Evolutionary conservation across 768 basidiomycete species (phyloP).

Genomic region (Candolleomyces eurysporus): DNA sequence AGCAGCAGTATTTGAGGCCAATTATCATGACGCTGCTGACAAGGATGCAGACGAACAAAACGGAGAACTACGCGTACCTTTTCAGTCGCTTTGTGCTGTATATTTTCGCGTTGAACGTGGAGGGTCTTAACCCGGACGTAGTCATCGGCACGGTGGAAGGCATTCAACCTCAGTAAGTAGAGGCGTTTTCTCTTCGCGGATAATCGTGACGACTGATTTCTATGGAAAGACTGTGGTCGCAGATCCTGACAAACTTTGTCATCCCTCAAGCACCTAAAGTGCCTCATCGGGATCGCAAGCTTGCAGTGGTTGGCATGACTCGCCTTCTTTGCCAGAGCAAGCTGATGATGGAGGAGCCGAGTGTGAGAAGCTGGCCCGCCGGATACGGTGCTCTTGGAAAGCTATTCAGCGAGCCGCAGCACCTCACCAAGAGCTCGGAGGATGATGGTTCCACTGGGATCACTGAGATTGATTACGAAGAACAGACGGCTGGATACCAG

Average conservation of each 20-base stretch:
- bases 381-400: slow-evolving; percentile 69
- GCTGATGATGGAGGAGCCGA: slow-evolving; percentile 65
- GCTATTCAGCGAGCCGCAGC: slow-evolving; percentile 76
- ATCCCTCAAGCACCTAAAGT: slow-evolving; percentile 80
- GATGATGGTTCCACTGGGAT: slow-evolving; percentile 57
- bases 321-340: slow-evolving; percentile 74
- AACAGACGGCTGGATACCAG: slow-evolving; percentile 89
- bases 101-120: slow-evolving; percentile 69
- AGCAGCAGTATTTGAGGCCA: slow-evolving; percentile 65
- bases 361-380: slow-evolving; percentile 64
- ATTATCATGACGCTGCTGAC: slow-evolving; percentile 78
- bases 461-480: slow-evolving; percentile 86
- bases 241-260: slow-evolving; percentile 74
- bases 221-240: slow-evolving; percentile 61
- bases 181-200: neutral
- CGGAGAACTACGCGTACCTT: slow-evolving; percentile 81
- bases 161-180: slow-evolving; percentile 77
- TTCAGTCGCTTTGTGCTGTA: slow-evolving; percentile 80
- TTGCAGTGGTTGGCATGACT: slow-evolving; percentile 77
- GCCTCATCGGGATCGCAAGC: slow-evolving; percentile 80
- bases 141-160: slow-evolving; percentile 75
- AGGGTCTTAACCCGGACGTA: slow-evolving; percentile 75
- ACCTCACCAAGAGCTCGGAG: slow-evolving; percentile 45
- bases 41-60: slow-evolving; percentile 85
- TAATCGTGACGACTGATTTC: neutral